Base-by-base conservation (phyloP, 2,329 filamentous ascomycete species). In the Claviceps humidiphila region DNA sequence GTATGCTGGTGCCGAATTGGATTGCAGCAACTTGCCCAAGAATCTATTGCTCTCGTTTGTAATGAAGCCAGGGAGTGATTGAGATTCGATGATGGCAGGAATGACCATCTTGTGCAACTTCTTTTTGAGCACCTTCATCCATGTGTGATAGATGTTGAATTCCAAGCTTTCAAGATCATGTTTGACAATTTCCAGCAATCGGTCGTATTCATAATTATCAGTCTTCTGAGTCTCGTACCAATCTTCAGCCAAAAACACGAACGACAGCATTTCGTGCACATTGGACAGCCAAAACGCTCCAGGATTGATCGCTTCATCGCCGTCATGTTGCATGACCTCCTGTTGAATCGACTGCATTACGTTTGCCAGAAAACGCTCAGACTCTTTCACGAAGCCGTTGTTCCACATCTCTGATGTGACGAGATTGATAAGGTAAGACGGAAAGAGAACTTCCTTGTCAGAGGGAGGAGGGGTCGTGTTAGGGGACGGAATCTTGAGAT, bases 371-470 rank as follows among this genome's bases (percentile, higher is more conserved):
- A 98, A 98, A 52, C 91, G 87, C 71, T 98, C 93, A 4, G 93
- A 97, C 71, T 98, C 93, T 75, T 98, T 98, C 61, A 98, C 93
- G 65, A 96, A 98, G 47, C 93, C 93, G 63, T 98, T 98, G 75
- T 98, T 98, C 93, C 93, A 98, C 93, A 98, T 98, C 74, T 98
- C 93, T 16, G 90, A 97, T 13, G 93, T 98, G 57, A 98, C 93
- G 55, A 98, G 78, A 70, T 98, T 98, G 75, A 98, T 98, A 61
- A 98, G 83, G 68, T 97, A 98, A 9, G 93, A 91, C 38, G 93
- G 93, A 84, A 98, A 98, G 50, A 98, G 77, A 22, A 98, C 91
- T 68, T 98, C 93, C 74, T 98, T 98, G 71, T 98, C 93, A 17
- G 89, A 95, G 11, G 93, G 91, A 51, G 90, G 85, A 20, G 91